These are phyloP conservation scores for Polytolypa hystricis DNA, from an alignment of 2,329 filamentous ascomycete genomes.

Conservation along the genomic window DNA sequence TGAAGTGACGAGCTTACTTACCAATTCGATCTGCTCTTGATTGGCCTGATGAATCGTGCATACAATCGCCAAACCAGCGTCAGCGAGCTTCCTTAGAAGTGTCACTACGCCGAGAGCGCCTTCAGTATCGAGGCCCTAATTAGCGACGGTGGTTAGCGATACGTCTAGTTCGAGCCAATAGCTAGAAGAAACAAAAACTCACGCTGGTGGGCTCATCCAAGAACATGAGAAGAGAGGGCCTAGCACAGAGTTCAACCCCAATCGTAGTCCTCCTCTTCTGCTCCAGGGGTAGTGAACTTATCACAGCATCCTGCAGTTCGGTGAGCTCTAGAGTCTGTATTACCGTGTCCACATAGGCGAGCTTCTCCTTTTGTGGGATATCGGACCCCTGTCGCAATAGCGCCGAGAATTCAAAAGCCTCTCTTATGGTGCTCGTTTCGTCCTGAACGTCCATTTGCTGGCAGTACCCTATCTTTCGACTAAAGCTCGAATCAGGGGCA, in stretches of 20 bases:
- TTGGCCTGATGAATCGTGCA: constrained; percentile 61
- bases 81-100: constrained; percentile 51
- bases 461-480: constrained; percentile 56
- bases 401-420: constrained; percentile 55
- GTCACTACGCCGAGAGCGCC: constrained; percentile 52
- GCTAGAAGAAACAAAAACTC: constrained; percentile 26
- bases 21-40: constrained; percentile 45
- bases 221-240: constrained; percentile 54
- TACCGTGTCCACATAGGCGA: constrained; percentile 51
- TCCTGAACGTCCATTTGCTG: constrained; percentile 60
- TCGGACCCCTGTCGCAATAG: constrained; percentile 44
- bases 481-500: constrained; percentile 47
- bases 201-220: constrained; percentile 55
- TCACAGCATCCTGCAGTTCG: constrained; percentile 51
- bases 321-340: constrained; percentile 49
- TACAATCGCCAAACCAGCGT: constrained; percentile 53
- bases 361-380: constrained; percentile 43
- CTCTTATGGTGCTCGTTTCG: constrained; percentile 51
- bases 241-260: constrained; percentile 56
- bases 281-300: constrained; percentile 51
- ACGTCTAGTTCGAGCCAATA: not conserved
- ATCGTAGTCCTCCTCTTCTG: constrained; percentile 59
- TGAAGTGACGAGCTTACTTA: constrained; percentile 3
- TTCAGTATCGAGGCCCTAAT: constrained; percentile 49
- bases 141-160: constrained; percentile 36